These are phyloP conservation scores for Corymbia citriodora DNA, from an alignment of 441 rosid genomes.

Conservation along the genomic window DNA sequence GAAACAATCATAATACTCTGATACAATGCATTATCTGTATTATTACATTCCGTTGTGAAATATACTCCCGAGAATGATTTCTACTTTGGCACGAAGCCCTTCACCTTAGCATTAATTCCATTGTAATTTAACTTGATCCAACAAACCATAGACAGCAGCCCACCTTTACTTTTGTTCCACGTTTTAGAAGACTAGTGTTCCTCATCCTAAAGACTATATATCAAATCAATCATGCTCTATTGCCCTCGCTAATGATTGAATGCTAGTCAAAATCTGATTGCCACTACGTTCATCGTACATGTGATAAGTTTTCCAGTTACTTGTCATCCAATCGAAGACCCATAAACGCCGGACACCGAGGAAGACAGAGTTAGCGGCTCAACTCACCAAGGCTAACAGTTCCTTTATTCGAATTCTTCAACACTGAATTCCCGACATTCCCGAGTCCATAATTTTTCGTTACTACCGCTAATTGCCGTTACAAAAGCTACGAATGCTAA, in stretches of 20 bases:
- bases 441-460: neutral
- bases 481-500: neutral
- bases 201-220: neutral
- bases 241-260: neutral
- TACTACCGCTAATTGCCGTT: neutral
- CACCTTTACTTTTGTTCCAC: neutral
- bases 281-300: neutral
- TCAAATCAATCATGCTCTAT: neutral
- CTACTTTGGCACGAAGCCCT: neutral
- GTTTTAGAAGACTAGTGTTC: neutral
- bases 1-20: neutral
- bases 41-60: neutral
- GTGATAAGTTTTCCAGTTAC: neutral
- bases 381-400: neutral
- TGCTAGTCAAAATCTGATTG: neutral
- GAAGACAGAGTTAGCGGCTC: neutral
- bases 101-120: neutral
- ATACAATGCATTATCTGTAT: neutral
- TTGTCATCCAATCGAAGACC: neutral
- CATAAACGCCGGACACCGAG: neutral
- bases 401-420: neutral
- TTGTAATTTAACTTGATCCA: neutral
- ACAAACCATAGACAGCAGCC: neutral
- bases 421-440: neutral
- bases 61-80: neutral